These are phyloP conservation scores for Sphenostylis stenocarpa DNA, from an alignment of 306 rosid species.

Conservation along the genomic window DNA sequence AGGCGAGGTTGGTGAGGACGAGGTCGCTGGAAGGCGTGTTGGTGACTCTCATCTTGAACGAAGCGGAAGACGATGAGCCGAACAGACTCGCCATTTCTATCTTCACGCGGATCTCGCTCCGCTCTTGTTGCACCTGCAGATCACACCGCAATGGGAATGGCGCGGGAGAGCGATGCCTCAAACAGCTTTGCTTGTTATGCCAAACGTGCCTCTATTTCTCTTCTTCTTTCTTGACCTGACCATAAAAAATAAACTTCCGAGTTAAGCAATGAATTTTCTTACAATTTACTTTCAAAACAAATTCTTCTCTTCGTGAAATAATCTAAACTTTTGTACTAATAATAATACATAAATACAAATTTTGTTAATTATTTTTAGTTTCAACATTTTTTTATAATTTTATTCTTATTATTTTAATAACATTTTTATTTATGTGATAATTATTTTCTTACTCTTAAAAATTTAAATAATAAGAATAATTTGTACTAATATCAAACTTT, in stretches of 20 bases:
- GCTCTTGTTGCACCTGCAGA: conserved; percentile 2
- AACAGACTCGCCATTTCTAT: conserved; percentile 60
- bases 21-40: conserved; percentile 72
- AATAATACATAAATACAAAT: too few relatives aligned
- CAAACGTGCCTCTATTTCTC: neutral
- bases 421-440: too few relatives aligned
- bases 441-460: too few relatives aligned
- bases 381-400: too few relatives aligned
- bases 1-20: conserved; percentile 72
- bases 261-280: neutral
- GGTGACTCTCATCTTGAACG: conserved; percentile 60
- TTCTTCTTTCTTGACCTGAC: neutral
- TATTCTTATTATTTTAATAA: too few relatives aligned
- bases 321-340: too few relatives aligned
- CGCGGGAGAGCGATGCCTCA: conserved; percentile 34
- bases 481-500: too few relatives aligned
- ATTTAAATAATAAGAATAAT: too few relatives aligned
- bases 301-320: too few relatives aligned
- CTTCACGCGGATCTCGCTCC: conserved; percentile 21
- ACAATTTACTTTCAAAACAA: neutral
- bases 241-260: neutral
- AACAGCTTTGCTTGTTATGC: neutral
- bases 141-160: conserved; percentile 15
- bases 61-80: conserved; percentile 43
- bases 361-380: too few relatives aligned